Evolutionary conservation across 352 stramenopile genomes (phyloP).

Genomic region (Peronospora destructor): DNA sequence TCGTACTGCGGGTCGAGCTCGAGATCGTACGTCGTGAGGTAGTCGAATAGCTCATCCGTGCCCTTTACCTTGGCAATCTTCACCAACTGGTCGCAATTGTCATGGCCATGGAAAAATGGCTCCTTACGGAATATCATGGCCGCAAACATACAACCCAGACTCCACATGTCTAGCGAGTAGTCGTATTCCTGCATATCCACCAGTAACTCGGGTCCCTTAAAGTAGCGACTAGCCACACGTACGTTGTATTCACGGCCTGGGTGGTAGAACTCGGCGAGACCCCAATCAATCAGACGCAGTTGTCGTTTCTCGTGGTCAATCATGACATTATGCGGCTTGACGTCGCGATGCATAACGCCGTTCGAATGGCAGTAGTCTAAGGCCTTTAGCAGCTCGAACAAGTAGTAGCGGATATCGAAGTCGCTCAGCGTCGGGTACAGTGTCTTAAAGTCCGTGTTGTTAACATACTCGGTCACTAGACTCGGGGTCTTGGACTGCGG

Average conservation of each 20-base stretch:
- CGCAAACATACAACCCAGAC: constrained; percentile 98
- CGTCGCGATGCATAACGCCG: constrained; percentile 99
- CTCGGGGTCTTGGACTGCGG: constrained; percentile 97
- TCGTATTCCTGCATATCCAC: constrained; percentile 99
- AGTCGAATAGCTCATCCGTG: constrained; percentile 98
- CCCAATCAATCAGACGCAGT: constrained; percentile 98
- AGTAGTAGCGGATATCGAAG: constrained; percentile 99
- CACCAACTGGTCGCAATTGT: constrained; percentile 99
- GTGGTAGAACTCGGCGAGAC: constrained; percentile 99
- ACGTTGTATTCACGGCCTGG: constrained; percentile 98
- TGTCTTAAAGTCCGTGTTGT: constrained; percentile 99
- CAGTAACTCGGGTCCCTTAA: constrained; percentile 98
- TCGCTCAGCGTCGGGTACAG: constrained; percentile 97
- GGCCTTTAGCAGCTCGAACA: constrained; percentile 93
- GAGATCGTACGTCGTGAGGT: constrained; percentile 98
- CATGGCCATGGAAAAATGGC: constrained; percentile 98
- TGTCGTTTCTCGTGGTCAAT: constrained; percentile 98
- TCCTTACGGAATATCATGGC: constrained; percentile 99
- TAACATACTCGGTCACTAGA: constrained; percentile 98
- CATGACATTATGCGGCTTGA: constrained; percentile 99
- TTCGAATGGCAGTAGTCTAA: constrained; percentile 99
- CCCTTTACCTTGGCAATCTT: constrained; percentile 98
- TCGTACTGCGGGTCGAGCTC: constrained; percentile 98
- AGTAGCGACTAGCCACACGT: constrained; percentile 98
- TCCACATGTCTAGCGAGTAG: constrained; percentile 99